Evolutionary conservation across 768 basidiomycete species (phyloP), one percentile per base, ranked within the genome.

Genomic region (Leccinum subtestaceum): DNA sequence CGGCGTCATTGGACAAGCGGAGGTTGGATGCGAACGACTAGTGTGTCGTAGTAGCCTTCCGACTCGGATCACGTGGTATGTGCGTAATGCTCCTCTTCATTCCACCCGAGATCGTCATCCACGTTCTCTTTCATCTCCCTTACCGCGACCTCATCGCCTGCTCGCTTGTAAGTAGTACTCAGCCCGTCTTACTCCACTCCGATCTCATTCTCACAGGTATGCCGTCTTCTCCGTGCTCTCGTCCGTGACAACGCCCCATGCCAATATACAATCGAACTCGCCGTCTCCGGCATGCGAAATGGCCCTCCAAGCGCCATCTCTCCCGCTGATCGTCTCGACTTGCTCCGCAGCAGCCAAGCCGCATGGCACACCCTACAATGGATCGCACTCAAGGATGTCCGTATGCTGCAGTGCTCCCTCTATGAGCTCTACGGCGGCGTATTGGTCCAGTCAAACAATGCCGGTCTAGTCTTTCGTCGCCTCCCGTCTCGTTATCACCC

Each of bases 391-490:
- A 57, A 63, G 23, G 65, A 66, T 17, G 59, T 83, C 31, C 71
- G 67, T 4, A 82, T 84, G 79, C 55, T 67, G 27, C 59, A 61
- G 4, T 82, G 82, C 29, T 72, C 73, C 19, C 63, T 83, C 5
- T 86, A 85, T 77, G 85, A 87, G 62, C 75, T 87, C 0, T 85
- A 76, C 59, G 85, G 84, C 3, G 81, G 82, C 11, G 79, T 86
- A 12, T 66, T 87, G 9, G 84, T 75, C 1, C 82, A 84, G 63
- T 70, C 73, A 45, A 61, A 23, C 21, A 29, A 58, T 17, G 0
- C 5, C 23, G 70, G 65, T 1, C 70, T 86, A 34, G 63, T 62
- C 15, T 84, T 85, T 64, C 69, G 70, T 55, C 77, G 77, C 52
- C 75, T 86, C 11, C 82, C 84, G 17, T 85, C 84, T 9, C 65